Evolutionary conservation across 116 monocot species (phyloP).

Genomic region (Cymodocea nodosa): DNA sequence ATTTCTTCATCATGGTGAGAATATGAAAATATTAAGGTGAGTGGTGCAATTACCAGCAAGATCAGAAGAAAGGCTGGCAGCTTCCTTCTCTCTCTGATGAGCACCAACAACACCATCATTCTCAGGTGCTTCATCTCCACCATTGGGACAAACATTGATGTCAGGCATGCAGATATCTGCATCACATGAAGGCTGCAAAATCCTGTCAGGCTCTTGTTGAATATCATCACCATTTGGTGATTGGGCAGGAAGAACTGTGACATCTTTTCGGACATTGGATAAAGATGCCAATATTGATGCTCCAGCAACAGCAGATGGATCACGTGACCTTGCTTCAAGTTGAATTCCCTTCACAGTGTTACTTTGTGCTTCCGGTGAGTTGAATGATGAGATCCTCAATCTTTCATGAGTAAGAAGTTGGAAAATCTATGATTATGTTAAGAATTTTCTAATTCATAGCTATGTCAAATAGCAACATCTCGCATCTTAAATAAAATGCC

Average conservation of each 20-base stretch:
- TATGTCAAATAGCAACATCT: too few relatives aligned
- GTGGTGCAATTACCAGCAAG: not conserved
- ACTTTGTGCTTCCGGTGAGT: conserved; percentile 26
- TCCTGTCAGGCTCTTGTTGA: conserved; percentile 10
- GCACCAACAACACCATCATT: conserved; percentile 9
- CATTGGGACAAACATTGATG: conserved; percentile 11
- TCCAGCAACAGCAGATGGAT: conserved; percentile 67
- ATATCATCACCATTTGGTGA: conserved; percentile 32
- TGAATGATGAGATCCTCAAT: conserved; percentile 6
- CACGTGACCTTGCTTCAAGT: conserved; percentile 39
- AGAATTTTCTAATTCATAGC: conserved; percentile 13
- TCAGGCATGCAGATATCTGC: conserved; percentile 15
- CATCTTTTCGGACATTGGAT: conserved; percentile 44
- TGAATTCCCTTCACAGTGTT: conserved; percentile 26
- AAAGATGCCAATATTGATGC: conserved; percentile 87
- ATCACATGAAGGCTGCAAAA: conserved; percentile 17
- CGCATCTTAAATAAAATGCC: not conserved
- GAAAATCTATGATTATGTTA: conserved; percentile 43
- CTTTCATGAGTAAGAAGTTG: conserved; percentile 38
- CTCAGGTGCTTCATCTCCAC: conserved; percentile 15
- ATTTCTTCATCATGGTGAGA: conserved; percentile 23
- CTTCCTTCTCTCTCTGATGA: not conserved
- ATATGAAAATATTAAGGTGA: conserved; percentile 3
- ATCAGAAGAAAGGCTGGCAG: not conserved
- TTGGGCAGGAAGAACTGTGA: conserved; percentile 20